phyloP scores from a whole-genome alignment of 2,329 filamentous ascomycete species.

The Pezicula carpinea region DNA sequence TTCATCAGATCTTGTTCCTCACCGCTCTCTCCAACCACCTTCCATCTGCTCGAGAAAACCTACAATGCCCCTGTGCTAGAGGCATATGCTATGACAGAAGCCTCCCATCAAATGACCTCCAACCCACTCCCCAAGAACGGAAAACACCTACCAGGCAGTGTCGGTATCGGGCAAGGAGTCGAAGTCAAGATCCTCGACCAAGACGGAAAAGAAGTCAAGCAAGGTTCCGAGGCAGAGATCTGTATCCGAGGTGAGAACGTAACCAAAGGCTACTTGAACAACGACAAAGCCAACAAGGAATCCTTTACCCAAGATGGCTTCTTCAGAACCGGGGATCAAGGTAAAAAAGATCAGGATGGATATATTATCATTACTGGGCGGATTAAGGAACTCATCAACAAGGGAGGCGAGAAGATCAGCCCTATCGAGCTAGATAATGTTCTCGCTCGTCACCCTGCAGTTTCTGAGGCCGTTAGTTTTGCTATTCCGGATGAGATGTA shows the following conservation, averaged over 20 bases:
- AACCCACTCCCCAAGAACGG: constrained; percentile 62
- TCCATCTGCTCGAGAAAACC: constrained; percentile 71
- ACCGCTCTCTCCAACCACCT: constrained; percentile 75
- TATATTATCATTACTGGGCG: constrained; percentile 85
- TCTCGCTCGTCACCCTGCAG: constrained; percentile 65
- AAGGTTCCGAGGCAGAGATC: constrained; percentile 73
- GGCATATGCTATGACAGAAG: constrained; percentile 91
- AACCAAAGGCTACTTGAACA: constrained; percentile 82
- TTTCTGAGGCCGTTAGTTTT: constrained; percentile 78
- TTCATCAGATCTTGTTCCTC: constrained; percentile 88
- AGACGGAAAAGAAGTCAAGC: constrained; percentile 61
- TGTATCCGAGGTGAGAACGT: constrained; percentile 80
- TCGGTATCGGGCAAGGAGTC: constrained; percentile 79
- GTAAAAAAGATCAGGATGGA: constrained; percentile 72
- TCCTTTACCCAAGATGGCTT: constrained; percentile 73
- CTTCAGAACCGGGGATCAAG: constrained; percentile 86
- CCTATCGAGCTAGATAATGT: constrained; percentile 86
- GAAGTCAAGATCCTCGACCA: constrained; percentile 74
- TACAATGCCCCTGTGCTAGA: constrained; percentile 80
- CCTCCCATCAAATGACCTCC: constrained; percentile 79
- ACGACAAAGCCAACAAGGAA: constrained; percentile 67
- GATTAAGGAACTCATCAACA: constrained; percentile 91
- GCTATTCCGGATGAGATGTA: constrained; percentile 78
- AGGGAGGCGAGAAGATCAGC: constrained; percentile 84
- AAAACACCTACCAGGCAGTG: constrained; percentile 74